Conservation (phyloP, 768 basidiomycete genomes). For the Tylopilus rubrobrunneus region DNA sequence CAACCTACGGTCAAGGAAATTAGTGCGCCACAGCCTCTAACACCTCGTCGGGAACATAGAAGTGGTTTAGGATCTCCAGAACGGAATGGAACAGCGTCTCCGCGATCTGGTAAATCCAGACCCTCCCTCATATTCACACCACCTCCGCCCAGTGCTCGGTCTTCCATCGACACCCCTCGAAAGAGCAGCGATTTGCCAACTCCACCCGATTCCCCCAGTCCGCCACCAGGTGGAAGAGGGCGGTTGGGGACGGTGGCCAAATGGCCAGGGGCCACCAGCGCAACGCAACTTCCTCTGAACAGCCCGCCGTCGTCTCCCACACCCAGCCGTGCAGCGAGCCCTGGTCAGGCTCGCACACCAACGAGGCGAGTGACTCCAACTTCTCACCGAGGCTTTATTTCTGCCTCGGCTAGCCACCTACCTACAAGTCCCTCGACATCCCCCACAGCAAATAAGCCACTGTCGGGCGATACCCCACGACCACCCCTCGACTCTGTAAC, state of each 20-base stretch:
- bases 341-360: slow-evolving; percentile 41
- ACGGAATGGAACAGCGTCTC: slow-evolving; percentile 29
- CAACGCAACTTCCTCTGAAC: slow-evolving; percentile 39
- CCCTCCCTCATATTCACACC: slow-evolving; percentile 31
- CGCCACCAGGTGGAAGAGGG: slow-evolving; percentile 36
- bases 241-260: slow-evolving; percentile 34
- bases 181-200: slow-evolving; percentile 38
- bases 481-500: slow-evolving; percentile 9
- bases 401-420: slow-evolving; percentile 50
- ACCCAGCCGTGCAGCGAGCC: slow-evolving; percentile 37
- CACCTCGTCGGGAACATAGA: slow-evolving; percentile 31
- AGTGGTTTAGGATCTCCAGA: slow-evolving; percentile 21
- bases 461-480: slow-evolving; percentile 23
- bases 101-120: slow-evolving; percentile 31
- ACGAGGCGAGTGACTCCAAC: slow-evolving; percentile 39
- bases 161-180: slow-evolving; percentile 35
- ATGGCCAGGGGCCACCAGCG: slow-evolving; percentile 35
- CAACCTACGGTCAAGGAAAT: slow-evolving; percentile 36
- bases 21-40: slow-evolving; percentile 36
- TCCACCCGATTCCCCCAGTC: slow-evolving; percentile 48
- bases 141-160: slow-evolving; percentile 24
- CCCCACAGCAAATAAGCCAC: slow-evolving; percentile 27
- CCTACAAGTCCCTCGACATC: slow-evolving; percentile 35
- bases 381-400: slow-evolving; percentile 39
- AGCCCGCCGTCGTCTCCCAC: slow-evolving; percentile 38